A percentile compares a stretch with the other conserved stretches of the same genome.
These are phyloP conservation scores for Pleomassaria siparia DNA, from an alignment of 2,329 filamentous ascomycete genomes.

Conservation along the genomic window DNA sequence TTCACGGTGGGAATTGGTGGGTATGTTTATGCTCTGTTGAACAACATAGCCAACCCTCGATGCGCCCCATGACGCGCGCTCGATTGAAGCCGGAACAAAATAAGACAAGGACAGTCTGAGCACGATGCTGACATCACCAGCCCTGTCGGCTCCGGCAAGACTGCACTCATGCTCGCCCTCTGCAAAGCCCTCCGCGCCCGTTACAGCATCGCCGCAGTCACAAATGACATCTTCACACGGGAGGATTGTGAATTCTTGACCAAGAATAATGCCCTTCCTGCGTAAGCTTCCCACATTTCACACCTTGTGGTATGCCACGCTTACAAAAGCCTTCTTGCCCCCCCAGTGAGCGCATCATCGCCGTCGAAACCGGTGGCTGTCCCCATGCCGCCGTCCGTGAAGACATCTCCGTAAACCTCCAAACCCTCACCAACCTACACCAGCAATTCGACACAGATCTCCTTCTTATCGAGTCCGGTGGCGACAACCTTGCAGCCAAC, in stretches of 20 bases:
- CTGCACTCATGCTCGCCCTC: slow-evolving; percentile 91
- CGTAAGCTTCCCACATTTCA: slow-evolving; percentile 40
- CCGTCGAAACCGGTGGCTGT: slow-evolving; percentile 96
- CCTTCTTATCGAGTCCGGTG: slow-evolving; percentile 90
- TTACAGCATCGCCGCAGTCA: slow-evolving; percentile 91
- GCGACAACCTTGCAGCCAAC: slow-evolving; percentile 96
- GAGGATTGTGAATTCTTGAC: slow-evolving; percentile 99
- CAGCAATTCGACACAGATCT: slow-evolving; percentile 76
- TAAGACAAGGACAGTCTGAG: background rate
- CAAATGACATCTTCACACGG: slow-evolving; percentile 97
- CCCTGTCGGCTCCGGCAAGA: slow-evolving; percentile 95
- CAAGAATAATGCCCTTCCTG: slow-evolving; percentile 77
- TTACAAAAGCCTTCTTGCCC: background rate
- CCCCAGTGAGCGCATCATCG: slow-evolving; percentile 69
- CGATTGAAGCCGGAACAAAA: background rate
- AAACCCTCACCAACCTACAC: slow-evolving; percentile 88
- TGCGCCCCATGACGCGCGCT: background rate
- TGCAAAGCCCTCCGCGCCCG: slow-evolving; percentile 78
- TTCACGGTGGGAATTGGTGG: slow-evolving; percentile 99
- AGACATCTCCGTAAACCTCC: slow-evolving; percentile 92
- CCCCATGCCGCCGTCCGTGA: slow-evolving; percentile 96
- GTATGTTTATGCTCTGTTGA: slow-evolving; percentile 57
- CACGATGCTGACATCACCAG: slow-evolving; percentile 49
- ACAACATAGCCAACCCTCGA: background rate
- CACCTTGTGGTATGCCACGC: background rate